Evolutionary conservation across 495 filamentous ascomycete genomes (phyloP).

Genomic region (Cenococcum geophilum): DNA sequence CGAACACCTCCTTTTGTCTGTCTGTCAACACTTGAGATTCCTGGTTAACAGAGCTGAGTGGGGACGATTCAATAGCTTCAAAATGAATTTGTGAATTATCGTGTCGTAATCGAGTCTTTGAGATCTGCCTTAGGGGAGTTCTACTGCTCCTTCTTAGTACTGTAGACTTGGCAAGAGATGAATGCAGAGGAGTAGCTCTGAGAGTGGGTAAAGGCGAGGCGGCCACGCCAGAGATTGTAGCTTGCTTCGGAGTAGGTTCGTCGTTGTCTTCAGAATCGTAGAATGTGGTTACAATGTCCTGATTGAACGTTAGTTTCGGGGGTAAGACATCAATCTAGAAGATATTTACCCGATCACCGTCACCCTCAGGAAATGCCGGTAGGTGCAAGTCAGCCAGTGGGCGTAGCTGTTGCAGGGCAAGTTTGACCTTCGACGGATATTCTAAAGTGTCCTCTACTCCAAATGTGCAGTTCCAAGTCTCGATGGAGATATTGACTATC

Average conservation of each 20-base stretch:
- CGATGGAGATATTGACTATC: conserved; percentile 49
- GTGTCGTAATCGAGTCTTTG: conserved; percentile 42
- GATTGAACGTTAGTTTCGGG: conserved; percentile 43
- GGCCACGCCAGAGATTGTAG: no score
- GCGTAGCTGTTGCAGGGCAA: conserved; percentile 45
- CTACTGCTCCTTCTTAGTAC: conserved; percentile 4
- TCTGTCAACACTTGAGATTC: conserved; percentile 68
- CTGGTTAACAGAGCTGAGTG: conserved; percentile 36
- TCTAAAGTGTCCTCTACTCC: conserved; percentile 41
- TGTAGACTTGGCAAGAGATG: conserved; percentile 10
- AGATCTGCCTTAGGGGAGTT: conserved; percentile 12
- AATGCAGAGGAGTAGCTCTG: neutral
- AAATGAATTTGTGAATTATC: conserved; percentile 77
- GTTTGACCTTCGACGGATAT: conserved; percentile 46
- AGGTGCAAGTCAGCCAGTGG: conserved; percentile 44
- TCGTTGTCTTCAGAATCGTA: conserved; percentile 19
- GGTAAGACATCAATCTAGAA: conserved; percentile 38
- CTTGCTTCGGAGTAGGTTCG: neutral
- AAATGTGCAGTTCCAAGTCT: conserved; percentile 57
- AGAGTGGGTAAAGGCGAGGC: neutral
- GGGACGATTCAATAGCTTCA: conserved; percentile 56
- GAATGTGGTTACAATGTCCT: conserved; percentile 12
- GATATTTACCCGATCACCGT: conserved; percentile 38
- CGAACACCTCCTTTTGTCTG: conserved; percentile 63
- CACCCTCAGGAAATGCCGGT: conserved; percentile 42